Conservation (phyloP, 768 basidiomycete species). For the Serendipita sp. region DNA sequence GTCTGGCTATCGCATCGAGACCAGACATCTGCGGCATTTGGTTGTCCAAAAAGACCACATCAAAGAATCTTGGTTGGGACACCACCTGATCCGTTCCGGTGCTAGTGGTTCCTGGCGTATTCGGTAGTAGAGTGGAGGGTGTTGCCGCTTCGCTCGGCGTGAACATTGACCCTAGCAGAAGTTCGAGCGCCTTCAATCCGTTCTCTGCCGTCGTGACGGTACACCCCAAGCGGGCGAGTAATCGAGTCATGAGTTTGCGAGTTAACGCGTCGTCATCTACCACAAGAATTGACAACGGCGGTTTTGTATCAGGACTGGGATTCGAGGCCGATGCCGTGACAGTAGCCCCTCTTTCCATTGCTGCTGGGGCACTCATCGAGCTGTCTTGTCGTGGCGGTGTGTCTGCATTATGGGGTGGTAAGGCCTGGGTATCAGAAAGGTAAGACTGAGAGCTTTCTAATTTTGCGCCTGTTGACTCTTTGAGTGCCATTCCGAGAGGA, state of each 20-base stretch:
- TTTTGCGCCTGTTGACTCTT: not conserved
- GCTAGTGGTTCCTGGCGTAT: not conserved
- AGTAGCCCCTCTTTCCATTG: not conserved
- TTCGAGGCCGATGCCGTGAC: not conserved
- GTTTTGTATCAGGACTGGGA: constrained; percentile 7
- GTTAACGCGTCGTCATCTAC: constrained; percentile 77
- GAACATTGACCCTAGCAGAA: constrained; percentile 35
- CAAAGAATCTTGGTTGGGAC: constrained; percentile 18
- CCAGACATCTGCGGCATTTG: constrained; percentile 79
- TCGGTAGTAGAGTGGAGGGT: not conserved
- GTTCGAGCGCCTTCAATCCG: constrained; percentile 58
- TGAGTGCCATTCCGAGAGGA: not conserved
- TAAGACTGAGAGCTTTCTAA: not conserved
- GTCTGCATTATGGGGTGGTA: not conserved
- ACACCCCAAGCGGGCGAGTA: constrained; percentile 67
- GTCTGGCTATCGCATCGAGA: constrained; percentile 43
- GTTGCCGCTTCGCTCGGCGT: not conserved
- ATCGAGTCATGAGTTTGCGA: constrained; percentile 62
- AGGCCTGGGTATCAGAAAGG: not conserved
- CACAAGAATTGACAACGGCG: constrained; percentile 50
- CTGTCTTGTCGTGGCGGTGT: not conserved
- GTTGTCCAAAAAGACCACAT: constrained; percentile 46
- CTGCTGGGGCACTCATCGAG: not conserved
- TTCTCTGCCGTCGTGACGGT: constrained; percentile 70
- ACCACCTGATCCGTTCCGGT: not conserved